Evolutionary conservation across 2,329 filamentous ascomycete species (phyloP).

Genomic region (Ceratocystis cacaofunesta): DNA sequence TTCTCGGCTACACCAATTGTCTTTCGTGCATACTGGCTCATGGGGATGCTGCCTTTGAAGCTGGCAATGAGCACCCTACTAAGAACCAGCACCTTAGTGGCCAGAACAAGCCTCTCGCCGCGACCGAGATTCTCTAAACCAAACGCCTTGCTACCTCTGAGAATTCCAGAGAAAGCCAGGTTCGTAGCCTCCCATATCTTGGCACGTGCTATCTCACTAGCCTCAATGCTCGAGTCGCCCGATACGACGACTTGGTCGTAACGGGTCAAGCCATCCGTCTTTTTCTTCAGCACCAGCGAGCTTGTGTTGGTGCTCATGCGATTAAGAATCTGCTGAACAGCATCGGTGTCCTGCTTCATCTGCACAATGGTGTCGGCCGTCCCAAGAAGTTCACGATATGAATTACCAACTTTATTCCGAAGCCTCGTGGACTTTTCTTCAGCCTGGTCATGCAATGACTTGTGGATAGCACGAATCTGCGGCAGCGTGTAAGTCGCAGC

Average conservation of each 20-base stretch:
- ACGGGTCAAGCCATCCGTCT: constrained; percentile 40
- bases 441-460: constrained; percentile 41
- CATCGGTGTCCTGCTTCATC: constrained; percentile 67
- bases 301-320: constrained; percentile 67
- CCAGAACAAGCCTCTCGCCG: constrained; percentile 40
- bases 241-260: constrained; percentile 27
- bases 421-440: constrained; percentile 49
- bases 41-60: constrained; percentile 36
- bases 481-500: constrained; percentile 42
- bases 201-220: constrained; percentile 29
- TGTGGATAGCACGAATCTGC: constrained; percentile 49
- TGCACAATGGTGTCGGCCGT: constrained; percentile 88
- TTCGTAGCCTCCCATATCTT: constrained; percentile 39
- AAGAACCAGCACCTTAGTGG: constrained; percentile 60
- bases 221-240: constrained; percentile 20
- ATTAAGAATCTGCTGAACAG: constrained; percentile 55
- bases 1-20: constrained; percentile 47
- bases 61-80: constrained; percentile 62
- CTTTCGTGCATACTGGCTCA: constrained; percentile 23
- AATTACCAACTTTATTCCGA: constrained; percentile 48
- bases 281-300: constrained; percentile 50
- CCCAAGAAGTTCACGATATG: constrained; percentile 77
- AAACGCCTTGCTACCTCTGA: constrained; percentile 28
- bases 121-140: constrained; percentile 22
- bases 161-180: constrained; percentile 33